These are phyloP conservation scores for Fusarium duplospermum DNA, from an alignment of 2,329 filamentous ascomycete species.

Conservation along the genomic window DNA sequence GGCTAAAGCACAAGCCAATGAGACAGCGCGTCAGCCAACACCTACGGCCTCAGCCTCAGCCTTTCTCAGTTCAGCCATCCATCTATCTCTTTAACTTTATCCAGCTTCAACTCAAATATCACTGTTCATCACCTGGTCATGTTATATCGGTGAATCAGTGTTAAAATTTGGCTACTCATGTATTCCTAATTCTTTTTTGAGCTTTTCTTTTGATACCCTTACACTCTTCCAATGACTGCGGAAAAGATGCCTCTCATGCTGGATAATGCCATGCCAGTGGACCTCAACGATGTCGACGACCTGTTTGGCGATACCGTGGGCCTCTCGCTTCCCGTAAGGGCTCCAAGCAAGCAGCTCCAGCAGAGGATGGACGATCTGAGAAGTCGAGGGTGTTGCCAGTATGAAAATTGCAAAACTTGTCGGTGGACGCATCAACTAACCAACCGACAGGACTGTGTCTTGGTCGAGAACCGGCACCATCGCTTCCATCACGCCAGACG, in stretches of 20 bases:
- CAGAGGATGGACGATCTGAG: slow-evolving; percentile 82
- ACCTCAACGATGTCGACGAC: slow-evolving; percentile 75
- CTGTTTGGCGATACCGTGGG: slow-evolving; percentile 79
- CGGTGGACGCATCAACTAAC: slow-evolving; percentile 21
- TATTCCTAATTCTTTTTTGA: slow-evolving; percentile 23
- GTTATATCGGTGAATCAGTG: slow-evolving; percentile 16
- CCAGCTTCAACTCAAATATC: slow-evolving; percentile 7
- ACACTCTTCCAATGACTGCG: slow-evolving; percentile 47
- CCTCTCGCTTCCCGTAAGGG: slow-evolving; percentile 62
- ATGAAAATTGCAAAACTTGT: slow-evolving; percentile 50
- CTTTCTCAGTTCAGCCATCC: slow-evolving; percentile 31
- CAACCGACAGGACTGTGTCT: slow-evolving; percentile 72
- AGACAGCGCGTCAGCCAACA: neutral
- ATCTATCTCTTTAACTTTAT: slow-evolving; percentile 23
- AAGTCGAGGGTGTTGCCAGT: slow-evolving; percentile 84
- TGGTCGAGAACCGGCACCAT: slow-evolving; percentile 93
- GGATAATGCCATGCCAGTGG: slow-evolving; percentile 58
- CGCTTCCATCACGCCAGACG: slow-evolving; percentile 81
- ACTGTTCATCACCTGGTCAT: slow-evolving; percentile 26
- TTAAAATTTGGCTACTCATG: slow-evolving; percentile 14
- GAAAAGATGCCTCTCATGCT: slow-evolving; percentile 59
- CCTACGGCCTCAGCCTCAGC: slow-evolving; percentile 40
- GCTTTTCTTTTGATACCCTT: slow-evolving; percentile 35
- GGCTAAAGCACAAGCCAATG: slow-evolving; percentile 24
- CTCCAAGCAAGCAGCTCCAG: slow-evolving; percentile 70